Conservation (phyloP, 805 yeast genomes). For the Candida vartiovaarae region DNA sequence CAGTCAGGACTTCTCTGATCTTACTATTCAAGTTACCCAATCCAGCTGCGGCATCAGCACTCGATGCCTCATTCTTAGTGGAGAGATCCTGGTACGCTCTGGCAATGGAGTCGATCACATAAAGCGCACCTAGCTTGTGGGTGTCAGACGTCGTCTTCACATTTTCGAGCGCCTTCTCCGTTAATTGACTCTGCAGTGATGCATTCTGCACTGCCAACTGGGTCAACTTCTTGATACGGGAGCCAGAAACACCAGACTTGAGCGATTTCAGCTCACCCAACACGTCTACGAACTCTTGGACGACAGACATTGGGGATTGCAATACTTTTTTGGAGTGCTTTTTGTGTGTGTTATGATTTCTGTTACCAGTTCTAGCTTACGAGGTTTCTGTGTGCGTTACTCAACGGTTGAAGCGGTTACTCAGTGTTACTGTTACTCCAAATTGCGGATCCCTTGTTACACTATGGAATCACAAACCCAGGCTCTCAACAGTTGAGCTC, state of each 20-base stretch:
- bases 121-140: conserved; percentile 86
- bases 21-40: conserved; percentile 56
- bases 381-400: no score
- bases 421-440: no score
- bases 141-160: conserved; percentile 67
- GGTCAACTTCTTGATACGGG: conserved; percentile 83
- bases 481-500: no score
- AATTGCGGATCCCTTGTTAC: no score
- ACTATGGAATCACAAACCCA: no score
- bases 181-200: conserved; percentile 33
- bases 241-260: conserved; percentile 90
- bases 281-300: conserved; percentile 31
- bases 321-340: not conserved
- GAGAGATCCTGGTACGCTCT: conserved; percentile 79
- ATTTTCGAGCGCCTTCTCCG: conserved; percentile 53
- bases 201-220: conserved; percentile 66
- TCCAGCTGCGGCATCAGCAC: conserved; percentile 74
- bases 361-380: no score
- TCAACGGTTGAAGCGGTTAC: no score
- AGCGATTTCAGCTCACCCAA: conserved; percentile 40
- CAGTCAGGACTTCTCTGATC: conserved; percentile 56
- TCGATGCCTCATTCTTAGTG: conserved; percentile 58
- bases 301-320: conserved; percentile 19
- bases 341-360: not conserved
- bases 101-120: conserved; percentile 87